Evolutionary conservation across 2,329 filamentous ascomycete species (phyloP).

Genomic region (Xylaria sp.): DNA sequence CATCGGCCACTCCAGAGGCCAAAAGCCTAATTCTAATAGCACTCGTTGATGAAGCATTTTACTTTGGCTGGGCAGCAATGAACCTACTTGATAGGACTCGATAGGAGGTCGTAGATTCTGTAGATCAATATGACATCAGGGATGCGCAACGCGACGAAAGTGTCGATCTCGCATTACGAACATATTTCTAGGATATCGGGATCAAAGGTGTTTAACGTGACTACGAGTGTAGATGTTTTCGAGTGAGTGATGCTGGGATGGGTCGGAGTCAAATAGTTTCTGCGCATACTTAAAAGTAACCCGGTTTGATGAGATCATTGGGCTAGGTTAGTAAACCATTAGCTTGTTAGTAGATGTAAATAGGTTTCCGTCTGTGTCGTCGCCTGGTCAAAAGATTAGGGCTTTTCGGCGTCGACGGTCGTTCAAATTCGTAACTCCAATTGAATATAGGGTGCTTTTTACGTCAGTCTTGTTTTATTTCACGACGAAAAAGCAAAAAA

Average conservation of each 20-base stretch:
- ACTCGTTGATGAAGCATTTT: background rate
- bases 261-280: background rate
- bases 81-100: background rate
- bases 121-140: background rate
- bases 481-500: background rate
- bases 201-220: background rate
- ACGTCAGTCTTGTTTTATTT: slow-evolving; percentile 24
- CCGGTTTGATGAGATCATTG: background rate
- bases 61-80: background rate
- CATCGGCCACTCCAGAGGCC: background rate
- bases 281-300: background rate
- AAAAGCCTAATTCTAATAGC: background rate
- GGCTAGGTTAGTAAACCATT: background rate
- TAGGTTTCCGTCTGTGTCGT: background rate
- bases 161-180: background rate
- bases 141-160: background rate
- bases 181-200: background rate
- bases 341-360: background rate
- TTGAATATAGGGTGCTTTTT: slow-evolving; percentile 32
- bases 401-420: slow-evolving; percentile 9
- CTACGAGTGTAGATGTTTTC: background rate
- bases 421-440: slow-evolving; percentile 15
- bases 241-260: background rate
- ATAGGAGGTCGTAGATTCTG: background rate
- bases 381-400: background rate